These are phyloP conservation scores for Hypomontagnella submonticulosa DNA, from an alignment of 495 filamentous ascomycete species.

Conservation along the genomic window DNA sequence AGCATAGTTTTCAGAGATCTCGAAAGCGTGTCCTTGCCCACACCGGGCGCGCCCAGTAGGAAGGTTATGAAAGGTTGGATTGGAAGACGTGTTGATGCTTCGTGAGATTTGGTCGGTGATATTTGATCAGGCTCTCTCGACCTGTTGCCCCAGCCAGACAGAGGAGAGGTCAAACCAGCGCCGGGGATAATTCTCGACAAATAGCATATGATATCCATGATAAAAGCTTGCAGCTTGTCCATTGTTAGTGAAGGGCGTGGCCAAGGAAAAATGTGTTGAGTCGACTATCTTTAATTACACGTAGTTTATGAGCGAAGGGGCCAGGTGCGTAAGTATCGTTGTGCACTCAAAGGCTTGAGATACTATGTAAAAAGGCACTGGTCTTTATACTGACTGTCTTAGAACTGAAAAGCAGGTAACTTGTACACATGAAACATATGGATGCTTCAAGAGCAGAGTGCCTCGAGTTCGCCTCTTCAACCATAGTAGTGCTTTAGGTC, in stretches of 20 bases:
- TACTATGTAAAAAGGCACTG: no score
- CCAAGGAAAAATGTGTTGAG: no score
- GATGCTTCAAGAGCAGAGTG: no score
- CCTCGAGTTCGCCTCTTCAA: no score
- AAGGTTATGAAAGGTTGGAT: conserved; percentile 45
- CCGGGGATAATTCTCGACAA: not conserved
- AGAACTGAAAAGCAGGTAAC: no score
- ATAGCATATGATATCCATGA: not conserved
- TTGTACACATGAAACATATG: no score
- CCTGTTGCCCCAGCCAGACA: not conserved
- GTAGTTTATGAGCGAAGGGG: no score
- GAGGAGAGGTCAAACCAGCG: not conserved
- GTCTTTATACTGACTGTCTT: no score
- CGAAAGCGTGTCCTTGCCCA: conserved; percentile 63
- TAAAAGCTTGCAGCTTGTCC: not conserved
- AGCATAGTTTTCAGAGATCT: conserved; percentile 11
- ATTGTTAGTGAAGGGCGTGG: not conserved
- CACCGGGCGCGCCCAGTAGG: conserved; percentile 66
- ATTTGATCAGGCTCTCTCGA: not conserved
- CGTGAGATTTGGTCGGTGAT: not conserved
- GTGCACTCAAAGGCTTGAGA: no score
- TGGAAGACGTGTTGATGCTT: not conserved
- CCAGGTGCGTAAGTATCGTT: no score
- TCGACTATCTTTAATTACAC: no score
- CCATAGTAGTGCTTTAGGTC: no score